These are phyloP conservation scores for Candida ficus DNA, from an alignment of 805 yeast species.

Conservation along the genomic window DNA sequence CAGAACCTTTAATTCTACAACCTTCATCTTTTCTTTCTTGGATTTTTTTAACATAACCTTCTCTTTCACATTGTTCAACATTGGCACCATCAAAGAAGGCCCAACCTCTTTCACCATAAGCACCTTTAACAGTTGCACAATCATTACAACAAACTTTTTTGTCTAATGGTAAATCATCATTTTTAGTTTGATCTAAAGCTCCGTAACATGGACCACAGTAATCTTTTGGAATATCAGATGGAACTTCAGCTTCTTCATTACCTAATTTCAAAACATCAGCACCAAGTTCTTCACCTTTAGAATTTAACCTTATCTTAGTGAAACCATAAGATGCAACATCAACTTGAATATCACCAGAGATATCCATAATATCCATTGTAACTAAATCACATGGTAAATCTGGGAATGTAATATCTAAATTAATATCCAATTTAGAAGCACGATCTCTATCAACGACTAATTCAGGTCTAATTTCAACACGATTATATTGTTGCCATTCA, in stretches of 20 bases:
- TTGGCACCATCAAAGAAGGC: slow-evolving; percentile 85
- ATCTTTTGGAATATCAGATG: slow-evolving; percentile 29
- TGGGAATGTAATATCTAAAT: slow-evolving; percentile 80
- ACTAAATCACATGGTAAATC: slow-evolving; percentile 79
- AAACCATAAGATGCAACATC: slow-evolving; percentile 71
- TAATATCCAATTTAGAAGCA: slow-evolving; percentile 68
- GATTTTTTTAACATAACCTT: slow-evolving; percentile 71
- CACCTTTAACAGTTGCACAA: slow-evolving; percentile 75
- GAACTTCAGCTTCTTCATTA: slow-evolving; percentile 23
- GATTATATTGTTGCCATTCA: slow-evolving; percentile 74
- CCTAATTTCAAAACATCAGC: slow-evolving; percentile 39
- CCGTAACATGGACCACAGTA: slow-evolving; percentile 94
- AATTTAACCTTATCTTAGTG: slow-evolving; percentile 57
- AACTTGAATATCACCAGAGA: slow-evolving; percentile 76
- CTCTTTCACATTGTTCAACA: slow-evolving; percentile 85
- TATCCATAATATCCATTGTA: slow-evolving; percentile 83
- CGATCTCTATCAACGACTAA: slow-evolving; percentile 84
- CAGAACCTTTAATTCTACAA: slow-evolving; percentile 77
- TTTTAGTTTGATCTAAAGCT: slow-evolving; percentile 54
- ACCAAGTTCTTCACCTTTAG: slow-evolving; percentile 43
- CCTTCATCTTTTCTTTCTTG: slow-evolving; percentile 69
- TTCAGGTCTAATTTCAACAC: slow-evolving; percentile 69
- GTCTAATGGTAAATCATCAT: slow-evolving; percentile 31
- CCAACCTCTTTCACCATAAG: slow-evolving; percentile 79
- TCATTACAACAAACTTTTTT: slow-evolving; percentile 72